A percentile compares a stretch with the other conserved stretches of the same genome.
phyloP scores from a whole-genome alignment of 164 flowering plant species.

The Akebia trifoliata region DNA sequence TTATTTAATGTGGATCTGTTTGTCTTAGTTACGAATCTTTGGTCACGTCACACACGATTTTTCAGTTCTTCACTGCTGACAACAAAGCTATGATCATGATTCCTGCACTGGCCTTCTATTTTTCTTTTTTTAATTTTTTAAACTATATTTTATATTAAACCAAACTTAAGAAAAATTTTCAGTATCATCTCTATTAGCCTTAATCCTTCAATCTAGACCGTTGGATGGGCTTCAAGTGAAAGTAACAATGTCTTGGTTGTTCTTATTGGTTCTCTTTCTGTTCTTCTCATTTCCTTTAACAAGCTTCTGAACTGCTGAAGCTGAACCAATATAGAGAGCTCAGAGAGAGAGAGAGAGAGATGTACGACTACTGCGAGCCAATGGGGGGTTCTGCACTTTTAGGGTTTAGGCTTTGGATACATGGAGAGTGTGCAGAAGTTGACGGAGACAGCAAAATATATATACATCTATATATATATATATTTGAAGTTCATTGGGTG shows the following conservation, averaged over 20 bases:
- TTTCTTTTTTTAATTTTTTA: background rate
- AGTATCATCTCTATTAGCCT: too few relatives aligned
- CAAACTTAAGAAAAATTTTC: too few relatives aligned
- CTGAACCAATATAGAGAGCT: background rate
- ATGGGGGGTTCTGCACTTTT: too few relatives aligned
- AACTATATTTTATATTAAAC: too few relatives aligned
- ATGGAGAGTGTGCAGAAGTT: too few relatives aligned
- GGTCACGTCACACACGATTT: constrained; percentile 39
- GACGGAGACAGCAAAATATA: too few relatives aligned
- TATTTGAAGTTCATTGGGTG: too few relatives aligned
- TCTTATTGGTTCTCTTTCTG: background rate
- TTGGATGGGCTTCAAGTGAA: background rate
- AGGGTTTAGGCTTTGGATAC: too few relatives aligned
- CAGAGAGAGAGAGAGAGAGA: background rate
- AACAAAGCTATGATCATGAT: too few relatives aligned
- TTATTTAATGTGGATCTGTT: background rate
- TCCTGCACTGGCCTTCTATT: background rate
- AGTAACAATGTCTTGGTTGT: background rate
- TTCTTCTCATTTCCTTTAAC: background rate
- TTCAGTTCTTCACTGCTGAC: constrained; percentile 14
- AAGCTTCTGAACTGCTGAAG: background rate
- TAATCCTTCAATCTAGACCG: too few relatives aligned
- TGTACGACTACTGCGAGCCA: too few relatives aligned
- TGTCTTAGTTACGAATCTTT: constrained; percentile 26
- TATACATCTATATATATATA: too few relatives aligned